Evolutionary conservation across 1,284 basidiomycete genomes (phyloP), one percentile per base, ranked within the genome.

Genomic region (Heliocybe sulcata): DNA sequence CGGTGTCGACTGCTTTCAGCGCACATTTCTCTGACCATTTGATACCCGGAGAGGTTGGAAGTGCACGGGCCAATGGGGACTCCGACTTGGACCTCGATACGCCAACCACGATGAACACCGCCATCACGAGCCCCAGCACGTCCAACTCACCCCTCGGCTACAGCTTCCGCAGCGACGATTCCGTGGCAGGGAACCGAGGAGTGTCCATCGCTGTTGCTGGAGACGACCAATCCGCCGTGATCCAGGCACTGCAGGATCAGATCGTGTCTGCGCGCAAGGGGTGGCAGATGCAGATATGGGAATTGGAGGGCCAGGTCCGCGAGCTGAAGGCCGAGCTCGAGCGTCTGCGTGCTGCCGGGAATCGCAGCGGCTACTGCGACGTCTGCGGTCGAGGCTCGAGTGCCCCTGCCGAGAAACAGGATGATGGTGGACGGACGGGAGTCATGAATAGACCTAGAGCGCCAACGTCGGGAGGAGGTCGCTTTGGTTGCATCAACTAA

Each of bases 1-100:
- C 90, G 0, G 74, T 92, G 20, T 92, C 89, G 12, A 82, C 85
- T 9, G 74, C 85, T 29, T 91, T 92, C 67, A 83, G 85, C 59
- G 71, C 80, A 8, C 81, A 87, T 35, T 88, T 92, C 59, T 71
- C 77, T 14, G 82, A 85, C 35, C 80, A 87, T 54, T 76, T 89
- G 26, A 67, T 79, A 23, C 58, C 66, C 29, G 58, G 62, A 48
- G 50, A 62, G 2, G 56, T 61, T 19, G 54, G 58, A 10, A 53
- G 55, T 25, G n/a, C n/a, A n/a, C n/a, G n/a, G n/a, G 66, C 68
- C 27, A 71, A 25, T n/a, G 14, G 47, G 14, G 47, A 49, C 4
- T 64, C 67, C n/a, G 72, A 76, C 45, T 59, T 65, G 10, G 81
- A 80, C 55, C 62, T 68, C 0, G 75, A 77, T 54, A 79, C 81